Base-by-base conservation (phyloP, 257 asterid species). In the Capsicum baccatum region DNA sequence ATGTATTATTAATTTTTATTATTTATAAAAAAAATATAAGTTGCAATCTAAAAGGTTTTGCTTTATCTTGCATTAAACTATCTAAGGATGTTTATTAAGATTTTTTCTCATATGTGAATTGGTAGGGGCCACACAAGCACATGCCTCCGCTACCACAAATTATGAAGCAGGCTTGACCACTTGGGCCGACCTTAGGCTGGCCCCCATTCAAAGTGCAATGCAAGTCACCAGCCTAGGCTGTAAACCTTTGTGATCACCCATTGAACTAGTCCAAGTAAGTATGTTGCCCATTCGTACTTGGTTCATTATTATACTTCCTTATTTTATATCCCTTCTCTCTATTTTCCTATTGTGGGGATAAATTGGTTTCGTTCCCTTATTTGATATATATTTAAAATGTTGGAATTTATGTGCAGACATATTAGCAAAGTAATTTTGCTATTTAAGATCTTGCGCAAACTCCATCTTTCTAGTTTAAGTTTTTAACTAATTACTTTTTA, bases 141-240 rank as follows among this genome's bases (percentile, higher is more conserved):
- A 66, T 55, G 70, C 67, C 70, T 84, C 83, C 37, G 3, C 86
- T 79, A 3, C 0, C 86, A 85, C 84, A 85, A 85, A 85, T 70
- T 83, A 70, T 71, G 86, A 83, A 82, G 63, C 63, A 83, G 69
- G 66, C 82, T 79, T 85, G 66, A 85, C 88, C 85, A 58, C 83
- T 52, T 83, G 76, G 54, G 73, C 16, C 78, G 79, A 83, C 83
- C 83, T 85, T 84, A 84, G 55, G 48, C 14, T 9, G 17, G 86
- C 83, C 62, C 86, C 89, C 87, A 48, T 87, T 79, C 86, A 0
- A 74, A 52, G 89, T 87, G 87, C 88, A 87, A 85, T 89, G 86
- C 85, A 85, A 44, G 87, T 81, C 85, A 70, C 82, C 78, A 47
- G 5, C 84, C 87, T 68, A 87, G 80, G 86, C 74, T 87, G 58